phyloP scores from a whole-genome alignment of 768 basidiomycete genomes.

The Pseudohyphozyma bogoriensis region DNA sequence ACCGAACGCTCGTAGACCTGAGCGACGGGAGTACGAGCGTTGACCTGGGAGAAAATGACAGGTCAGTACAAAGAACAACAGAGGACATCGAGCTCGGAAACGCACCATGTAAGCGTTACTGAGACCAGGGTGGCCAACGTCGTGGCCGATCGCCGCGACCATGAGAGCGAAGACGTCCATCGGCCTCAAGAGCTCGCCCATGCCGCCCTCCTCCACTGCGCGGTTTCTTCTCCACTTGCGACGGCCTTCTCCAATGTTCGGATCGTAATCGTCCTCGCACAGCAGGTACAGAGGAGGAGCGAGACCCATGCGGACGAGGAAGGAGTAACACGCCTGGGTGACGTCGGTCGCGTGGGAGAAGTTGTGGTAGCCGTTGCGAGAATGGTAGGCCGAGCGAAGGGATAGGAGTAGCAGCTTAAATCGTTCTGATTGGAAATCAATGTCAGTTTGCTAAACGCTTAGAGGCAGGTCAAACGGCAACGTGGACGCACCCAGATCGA shows the following conservation, averaged over 20 bases:
- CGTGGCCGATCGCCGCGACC: conserved; percentile 91
- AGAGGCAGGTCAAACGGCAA: conserved; percentile 39
- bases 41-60: conserved; percentile 52
- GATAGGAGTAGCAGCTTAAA: conserved; percentile 71
- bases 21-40: conserved; percentile 79
- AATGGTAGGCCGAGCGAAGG: conserved; percentile 81
- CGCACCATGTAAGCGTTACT: conserved; percentile 87
- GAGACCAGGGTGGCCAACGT: conserved; percentile 92
- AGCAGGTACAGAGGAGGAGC: conserved; percentile 68
- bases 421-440: conserved; percentile 47
- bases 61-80: background rate
- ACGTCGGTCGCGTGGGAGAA: conserved; percentile 96
- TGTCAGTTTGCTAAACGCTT: conserved; percentile 3
- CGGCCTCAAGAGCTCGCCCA: conserved; percentile 41
- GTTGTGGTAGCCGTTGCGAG: conserved; percentile 91
- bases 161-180: conserved; percentile 74
- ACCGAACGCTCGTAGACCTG: conserved; percentile 80
- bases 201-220: conserved; percentile 22
- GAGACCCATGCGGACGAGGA: conserved; percentile 64
- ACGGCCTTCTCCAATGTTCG: conserved; percentile 11
- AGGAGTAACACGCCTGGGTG: conserved; percentile 80
- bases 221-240: conserved; percentile 33
- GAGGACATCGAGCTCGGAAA: conserved; percentile 21
- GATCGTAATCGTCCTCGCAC: conserved; percentile 41
- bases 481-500: conserved; percentile 39